Base-by-base conservation (phyloP, 139 green algal genomes). In the Tetraselmis striata region DNA sequence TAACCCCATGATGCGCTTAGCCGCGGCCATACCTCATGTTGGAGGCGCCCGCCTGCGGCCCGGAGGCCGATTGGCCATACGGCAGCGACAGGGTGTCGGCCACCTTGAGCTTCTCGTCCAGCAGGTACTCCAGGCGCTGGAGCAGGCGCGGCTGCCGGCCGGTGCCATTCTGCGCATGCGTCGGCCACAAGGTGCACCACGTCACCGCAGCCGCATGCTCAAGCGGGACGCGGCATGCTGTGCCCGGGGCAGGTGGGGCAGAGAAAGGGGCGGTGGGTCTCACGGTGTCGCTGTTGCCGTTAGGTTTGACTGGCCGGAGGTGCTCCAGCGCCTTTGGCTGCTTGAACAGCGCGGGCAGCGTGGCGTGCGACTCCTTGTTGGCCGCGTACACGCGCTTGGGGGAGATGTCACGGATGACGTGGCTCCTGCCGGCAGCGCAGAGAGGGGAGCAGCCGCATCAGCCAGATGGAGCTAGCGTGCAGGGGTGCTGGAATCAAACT, bases 41-140 rank as follows among this genome's bases (percentile, higher is more conserved):
- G 23, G 27, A 76, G 26, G 80, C 80, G 2, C 86, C 86, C 25
- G 45, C 74, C 74, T 29, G 26, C 22, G 74, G 74, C 23, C 25
- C 25, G 26, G 25, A 29, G 22, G 26, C 74, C 11, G 74, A 77
- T 18, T 29, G 23, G 2, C 25, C 25, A 18, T 77, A 28, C 5
- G 74, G 74, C 26, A 31, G 25, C 2, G 74, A 77, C 26, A 90
- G 59, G 1, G 32, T 82, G 80, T 88, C 79, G 1, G 88, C 83
- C 0, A 88, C 31, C 28, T 59, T 81, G 0, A 90, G 80, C 81
- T 88, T 90, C 76, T 90, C 87, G 23, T 87, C 79, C 59, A 90
- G 32, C 78, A 90, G 59, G 0, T 79, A 45, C 28, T 88, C 87
- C 26, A 90, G 32, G 80, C 87, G 78, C n/a, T 78, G 2, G 1